phyloP scores from a whole-genome alignment of 1,139 yeast genomes.

The Kazachstania sp. region DNA sequence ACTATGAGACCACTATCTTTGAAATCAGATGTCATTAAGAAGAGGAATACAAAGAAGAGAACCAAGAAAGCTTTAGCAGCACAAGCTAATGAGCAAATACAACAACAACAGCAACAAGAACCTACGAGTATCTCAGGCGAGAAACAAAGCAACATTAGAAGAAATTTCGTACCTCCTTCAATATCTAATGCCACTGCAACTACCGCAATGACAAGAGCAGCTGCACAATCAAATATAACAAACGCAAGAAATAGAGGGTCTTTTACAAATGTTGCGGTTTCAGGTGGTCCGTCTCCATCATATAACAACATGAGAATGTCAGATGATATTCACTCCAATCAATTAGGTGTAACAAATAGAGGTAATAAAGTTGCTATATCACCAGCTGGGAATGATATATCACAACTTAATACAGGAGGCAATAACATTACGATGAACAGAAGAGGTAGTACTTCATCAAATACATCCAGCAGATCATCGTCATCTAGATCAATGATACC shows the following conservation, averaged over 20 bases:
- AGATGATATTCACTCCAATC: slow-evolving; percentile 2
- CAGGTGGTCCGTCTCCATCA: neutral
- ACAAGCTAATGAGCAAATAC: slow-evolving; percentile 1
- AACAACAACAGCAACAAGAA: neutral
- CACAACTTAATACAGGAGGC: slow-evolving; percentile 7
- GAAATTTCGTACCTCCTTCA: slow-evolving; percentile 9
- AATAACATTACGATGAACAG: slow-evolving; percentile 15
- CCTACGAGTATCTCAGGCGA: neutral
- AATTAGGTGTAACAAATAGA: neutral
- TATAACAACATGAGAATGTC: neutral
- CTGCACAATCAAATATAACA: slow-evolving; percentile 10
- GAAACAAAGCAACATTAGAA: slow-evolving; percentile 2
- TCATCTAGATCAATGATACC: slow-evolving; percentile 28
- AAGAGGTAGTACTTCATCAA: slow-evolving; percentile 27
- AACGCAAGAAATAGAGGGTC: slow-evolving; percentile 6
- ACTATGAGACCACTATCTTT: slow-evolving; percentile 86
- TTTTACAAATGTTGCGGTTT: neutral
- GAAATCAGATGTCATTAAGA: slow-evolving; percentile 89
- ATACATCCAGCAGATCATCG: slow-evolving; percentile 27
- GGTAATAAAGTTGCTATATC: neutral
- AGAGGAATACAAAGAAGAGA: slow-evolving; percentile 43
- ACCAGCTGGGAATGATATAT: neutral
- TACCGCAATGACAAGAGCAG: slow-evolving; percentile 8
- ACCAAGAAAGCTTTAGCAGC: slow-evolving; percentile 16
- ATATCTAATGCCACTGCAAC: slow-evolving; percentile 10